Evolutionary conservation across 306 rosid species (phyloP).

Genomic region (Sechiopsis laciniata): DNA sequence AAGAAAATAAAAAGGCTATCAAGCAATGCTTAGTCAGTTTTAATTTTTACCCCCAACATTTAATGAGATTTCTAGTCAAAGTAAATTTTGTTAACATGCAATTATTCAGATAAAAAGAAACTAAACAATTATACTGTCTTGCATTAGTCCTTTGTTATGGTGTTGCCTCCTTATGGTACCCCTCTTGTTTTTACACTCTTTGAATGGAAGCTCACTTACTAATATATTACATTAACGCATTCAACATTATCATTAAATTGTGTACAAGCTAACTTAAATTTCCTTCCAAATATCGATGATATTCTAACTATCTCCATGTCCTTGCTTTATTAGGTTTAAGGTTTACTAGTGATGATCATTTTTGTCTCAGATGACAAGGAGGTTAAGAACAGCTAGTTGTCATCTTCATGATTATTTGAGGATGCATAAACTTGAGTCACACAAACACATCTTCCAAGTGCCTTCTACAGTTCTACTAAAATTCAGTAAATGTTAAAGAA

Average conservation of each 20-base stretch:
- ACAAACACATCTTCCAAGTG: background rate
- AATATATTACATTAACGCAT: background rate
- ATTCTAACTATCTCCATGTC: background rate
- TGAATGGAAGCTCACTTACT: background rate
- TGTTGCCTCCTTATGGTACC: background rate
- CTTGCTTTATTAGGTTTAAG: background rate
- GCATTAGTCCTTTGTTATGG: background rate
- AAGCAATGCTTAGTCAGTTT: background rate
- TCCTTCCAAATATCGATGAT: background rate
- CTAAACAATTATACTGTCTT: background rate
- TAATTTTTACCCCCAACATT: background rate
- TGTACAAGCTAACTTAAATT: background rate
- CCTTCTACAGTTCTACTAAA: background rate
- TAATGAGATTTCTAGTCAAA: background rate
- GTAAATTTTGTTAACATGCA: background rate
- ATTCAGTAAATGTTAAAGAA: constrained; percentile 8
- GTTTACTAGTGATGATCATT: background rate
- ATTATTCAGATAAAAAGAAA: background rate
- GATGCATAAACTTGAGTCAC: background rate
- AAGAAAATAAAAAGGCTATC: background rate
- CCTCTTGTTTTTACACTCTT: background rate
- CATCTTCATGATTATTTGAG: background rate
- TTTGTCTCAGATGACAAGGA: background rate
- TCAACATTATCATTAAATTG: background rate
- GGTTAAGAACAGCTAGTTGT: background rate